phyloP scores from a whole-genome alignment of 495 filamentous ascomycete species.

The Penicillium argentinense region DNA sequence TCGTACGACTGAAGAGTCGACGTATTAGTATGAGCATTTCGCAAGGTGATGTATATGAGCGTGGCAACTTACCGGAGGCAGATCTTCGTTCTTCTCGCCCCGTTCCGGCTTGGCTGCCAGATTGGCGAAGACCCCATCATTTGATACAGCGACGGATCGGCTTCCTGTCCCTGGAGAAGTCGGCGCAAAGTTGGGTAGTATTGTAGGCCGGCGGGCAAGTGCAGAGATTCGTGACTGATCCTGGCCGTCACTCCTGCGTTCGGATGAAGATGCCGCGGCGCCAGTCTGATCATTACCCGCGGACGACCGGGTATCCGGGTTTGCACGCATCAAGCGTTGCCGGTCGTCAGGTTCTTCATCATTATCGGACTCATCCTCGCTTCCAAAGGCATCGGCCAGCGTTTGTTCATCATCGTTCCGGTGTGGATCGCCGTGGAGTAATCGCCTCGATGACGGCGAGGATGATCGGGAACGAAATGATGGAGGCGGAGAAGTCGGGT shows the following conservation, averaged over 20 bases:
- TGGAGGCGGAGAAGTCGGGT: constrained; percentile 85
- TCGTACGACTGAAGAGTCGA: constrained; percentile 75
- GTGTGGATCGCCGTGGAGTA: constrained; percentile 54
- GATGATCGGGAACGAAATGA: constrained; percentile 87
- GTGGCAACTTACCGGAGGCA: constrained; percentile 75
- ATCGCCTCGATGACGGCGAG: constrained; percentile 61
- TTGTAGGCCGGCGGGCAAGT: constrained; percentile 49
- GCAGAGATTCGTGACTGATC: constrained; percentile 24
- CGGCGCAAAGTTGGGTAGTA: constrained; percentile 50
- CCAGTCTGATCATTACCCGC: constrained; percentile 26
- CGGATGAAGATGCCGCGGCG: constrained; percentile 41
- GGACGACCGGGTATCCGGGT: constrained; percentile 43
- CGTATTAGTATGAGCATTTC: constrained; percentile 23
- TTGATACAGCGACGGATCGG: constrained; percentile 56
- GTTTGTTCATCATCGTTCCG: constrained; percentile 65
- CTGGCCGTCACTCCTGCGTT: constrained; percentile 24
- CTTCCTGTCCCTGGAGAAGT: constrained; percentile 34
- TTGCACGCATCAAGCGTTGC: constrained; percentile 78
- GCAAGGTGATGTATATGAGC: background rate
- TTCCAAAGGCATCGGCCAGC: constrained; percentile 85
- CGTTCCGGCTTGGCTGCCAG: constrained; percentile 86
- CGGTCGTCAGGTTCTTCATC: constrained; percentile 77
- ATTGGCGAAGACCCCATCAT: constrained; percentile 97
- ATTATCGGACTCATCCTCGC: constrained; percentile 68
- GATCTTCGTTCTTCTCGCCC: constrained; percentile 77